Percentiles rank a stretch among this genome's conserved stretches.
Conservation (phyloP, 352 stramenopile genomes). For the Phytophthora ramorum region DNA sequence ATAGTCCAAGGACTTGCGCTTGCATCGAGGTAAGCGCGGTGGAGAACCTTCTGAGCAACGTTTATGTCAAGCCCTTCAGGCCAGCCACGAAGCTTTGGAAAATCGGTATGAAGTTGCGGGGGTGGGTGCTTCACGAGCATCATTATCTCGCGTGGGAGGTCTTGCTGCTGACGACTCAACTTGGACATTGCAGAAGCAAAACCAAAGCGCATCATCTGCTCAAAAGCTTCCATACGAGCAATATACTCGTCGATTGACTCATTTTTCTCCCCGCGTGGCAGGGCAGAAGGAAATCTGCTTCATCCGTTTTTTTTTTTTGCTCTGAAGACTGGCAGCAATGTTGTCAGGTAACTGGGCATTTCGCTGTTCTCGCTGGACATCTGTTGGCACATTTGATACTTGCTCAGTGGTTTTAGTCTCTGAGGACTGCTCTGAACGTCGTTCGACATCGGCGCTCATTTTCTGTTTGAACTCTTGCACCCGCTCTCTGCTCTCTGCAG, state of each 20-base stretch:
- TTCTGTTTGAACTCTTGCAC: slow-evolving; percentile 19
- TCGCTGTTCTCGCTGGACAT: slow-evolving; percentile 15
- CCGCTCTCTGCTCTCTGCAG: background rate
- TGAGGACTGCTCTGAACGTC: background rate
- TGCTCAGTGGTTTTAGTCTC: background rate
- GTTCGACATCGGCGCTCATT: slow-evolving; percentile 13
- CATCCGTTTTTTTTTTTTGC: background rate
- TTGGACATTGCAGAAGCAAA: background rate
- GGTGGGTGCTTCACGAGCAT: slow-evolving; percentile 16
- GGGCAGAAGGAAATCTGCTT: background rate
- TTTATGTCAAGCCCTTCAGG: slow-evolving; percentile 23
- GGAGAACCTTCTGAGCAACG: slow-evolving; percentile 27
- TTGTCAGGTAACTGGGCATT: background rate
- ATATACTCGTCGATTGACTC: slow-evolving; percentile 36
- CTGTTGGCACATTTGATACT: slow-evolving; percentile 10
- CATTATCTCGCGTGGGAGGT: slow-evolving; percentile 20
- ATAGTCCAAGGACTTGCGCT: slow-evolving; percentile 20
- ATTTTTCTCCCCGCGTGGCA: background rate
- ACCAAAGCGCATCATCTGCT: slow-evolving; percentile 4
- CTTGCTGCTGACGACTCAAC: background rate
- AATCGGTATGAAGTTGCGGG: slow-evolving; percentile 30
- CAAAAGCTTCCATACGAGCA: slow-evolving; percentile 23
- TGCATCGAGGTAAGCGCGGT: slow-evolving; percentile 31
- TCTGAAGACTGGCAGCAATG: background rate
- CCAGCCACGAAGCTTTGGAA: slow-evolving; percentile 32